Base-by-base conservation (phyloP, 768 basidiomycete genomes). In the Boletus insuetus region DNA sequence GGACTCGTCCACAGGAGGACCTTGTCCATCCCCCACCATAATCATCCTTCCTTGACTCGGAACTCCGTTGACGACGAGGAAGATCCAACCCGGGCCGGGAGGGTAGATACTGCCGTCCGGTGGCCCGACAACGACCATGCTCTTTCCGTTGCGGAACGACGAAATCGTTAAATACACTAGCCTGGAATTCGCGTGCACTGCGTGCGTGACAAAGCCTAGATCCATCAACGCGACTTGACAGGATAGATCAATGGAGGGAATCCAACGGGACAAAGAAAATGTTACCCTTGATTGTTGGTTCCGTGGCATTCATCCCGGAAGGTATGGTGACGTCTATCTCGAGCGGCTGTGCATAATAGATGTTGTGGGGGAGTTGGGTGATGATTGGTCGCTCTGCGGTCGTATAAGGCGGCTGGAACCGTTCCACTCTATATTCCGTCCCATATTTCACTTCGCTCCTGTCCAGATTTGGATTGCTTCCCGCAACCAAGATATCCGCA, bases 351-450 rank as follows among this genome's bases (percentile, higher is more conserved):
- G 78, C 76, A 67, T 82, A 83, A 7, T 67, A 63, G 16, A 89
- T 62, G 35, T 62, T 67, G 31, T 66, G 62, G 2, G 79, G 69
- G 13, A 62, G 55, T 19, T 57, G 61, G 6, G 66, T 42, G 34
- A 87, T 76, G 46, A 71, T 65, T 6, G 89, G 94, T 34, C 92
- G 79, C 13, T 77, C 65, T 61, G 70, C 71, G 24, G 70, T 67
- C 83, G 90, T 84, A 66, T 96, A 98, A 26, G 89, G 87, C 0
- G 96, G 95, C 50, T 78, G 79, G 59, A 96, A 77, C 80, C 87
- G 85, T 67, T 97, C 94, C 32, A 93, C 88, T 47, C 92, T 79
- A 68, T 95, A 96, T 69, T 96, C 91, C 17, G 92, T 93, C 31
- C 86, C 84, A 66, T 89, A 94, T 65, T 75, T 75, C 40, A 82